Evolutionary conservation across 768 basidiomycete species (phyloP).

Genomic region (Tephrocybe rancida): DNA sequence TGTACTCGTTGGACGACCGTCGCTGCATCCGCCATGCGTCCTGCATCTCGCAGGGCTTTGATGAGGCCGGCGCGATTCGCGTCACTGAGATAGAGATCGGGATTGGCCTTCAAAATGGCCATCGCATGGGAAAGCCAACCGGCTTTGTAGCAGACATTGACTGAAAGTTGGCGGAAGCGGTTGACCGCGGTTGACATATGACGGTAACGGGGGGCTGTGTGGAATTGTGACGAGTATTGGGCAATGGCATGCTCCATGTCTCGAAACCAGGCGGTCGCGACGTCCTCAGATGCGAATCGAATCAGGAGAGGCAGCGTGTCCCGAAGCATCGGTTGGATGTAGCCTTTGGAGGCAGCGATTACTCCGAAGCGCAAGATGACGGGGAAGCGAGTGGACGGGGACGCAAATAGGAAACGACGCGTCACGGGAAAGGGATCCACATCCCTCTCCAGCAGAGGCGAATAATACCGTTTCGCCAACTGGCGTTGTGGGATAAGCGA

Average conservation of each 20-base stretch:
- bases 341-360: slow-evolving; percentile 23
- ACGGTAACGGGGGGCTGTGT: background rate
- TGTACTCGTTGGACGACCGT: too few species aligned
- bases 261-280: slow-evolving; percentile 9
- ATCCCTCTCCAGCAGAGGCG: background rate
- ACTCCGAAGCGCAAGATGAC: slow-evolving; percentile 20
- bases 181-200: background rate
- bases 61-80: slow-evolving; percentile 10
- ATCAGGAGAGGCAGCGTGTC: slow-evolving; percentile 17
- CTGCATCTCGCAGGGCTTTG: slow-evolving; percentile 1
- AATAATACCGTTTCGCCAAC: background rate
- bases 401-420: slow-evolving; percentile 18
- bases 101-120: slow-evolving; percentile 1
- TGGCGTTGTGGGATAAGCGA: slow-evolving; percentile 17
- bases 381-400: slow-evolving; percentile 12
- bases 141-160: slow-evolving; percentile 17
- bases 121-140: slow-evolving; percentile 20
- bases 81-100: slow-evolving; percentile 8
- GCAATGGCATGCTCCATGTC: slow-evolving; percentile 12
- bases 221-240: background rate
- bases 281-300: slow-evolving; percentile 8
- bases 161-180: slow-evolving; percentile 7
- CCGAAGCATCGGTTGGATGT: slow-evolving; percentile 16
- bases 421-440: slow-evolving; percentile 9
- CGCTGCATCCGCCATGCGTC: background rate